Conservation (phyloP, 148 eudicot genomes). For the Hydrangea macrophylla region DNA sequence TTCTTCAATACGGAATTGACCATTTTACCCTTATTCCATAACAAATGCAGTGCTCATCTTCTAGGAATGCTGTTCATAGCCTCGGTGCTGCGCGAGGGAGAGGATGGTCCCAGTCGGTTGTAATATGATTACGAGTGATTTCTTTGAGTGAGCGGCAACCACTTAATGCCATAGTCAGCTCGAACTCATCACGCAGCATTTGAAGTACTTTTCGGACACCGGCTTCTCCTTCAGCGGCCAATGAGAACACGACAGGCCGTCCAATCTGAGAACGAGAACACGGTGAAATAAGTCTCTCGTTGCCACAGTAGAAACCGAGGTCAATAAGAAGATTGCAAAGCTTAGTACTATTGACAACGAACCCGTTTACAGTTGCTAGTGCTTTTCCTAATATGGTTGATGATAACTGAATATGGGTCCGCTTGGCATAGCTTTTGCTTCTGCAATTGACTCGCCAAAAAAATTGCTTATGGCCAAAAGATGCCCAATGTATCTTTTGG, state of each 20-base stretch:
- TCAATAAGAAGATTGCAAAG: background rate
- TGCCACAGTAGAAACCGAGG: background rate
- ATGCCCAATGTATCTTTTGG: too few species aligned
- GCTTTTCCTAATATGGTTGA: too few species aligned
- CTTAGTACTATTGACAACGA: background rate
- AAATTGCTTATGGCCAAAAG: too few species aligned
- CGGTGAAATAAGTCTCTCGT: background rate
- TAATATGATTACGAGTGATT: conserved; percentile 74
- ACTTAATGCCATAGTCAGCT: conserved; percentile 89
- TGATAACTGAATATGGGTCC: too few species aligned
- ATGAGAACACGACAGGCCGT: conserved; percentile 78
- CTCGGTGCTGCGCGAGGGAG: conserved; percentile 38
- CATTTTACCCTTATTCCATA: background rate
- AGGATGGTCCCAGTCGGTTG: conserved; percentile 79
- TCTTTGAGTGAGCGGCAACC: conserved; percentile 80
- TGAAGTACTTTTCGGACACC: conserved; percentile 84
- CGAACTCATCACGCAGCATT: conserved; percentile 89
- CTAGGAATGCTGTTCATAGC: conserved; percentile 28
- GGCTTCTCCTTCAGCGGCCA: conserved; percentile 96
- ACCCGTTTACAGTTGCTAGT: too few species aligned
- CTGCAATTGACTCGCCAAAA: too few species aligned
- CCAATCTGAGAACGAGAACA: conserved; percentile 55
- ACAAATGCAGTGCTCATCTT: conserved; percentile 5
- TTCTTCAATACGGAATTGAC: conserved; percentile 11
- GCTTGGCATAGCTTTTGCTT: too few species aligned